Evolutionary conservation across 352 stramenopile species (phyloP), one percentile per base, ranked within the genome.

Genomic region (Phytopythium aichiense): DNA sequence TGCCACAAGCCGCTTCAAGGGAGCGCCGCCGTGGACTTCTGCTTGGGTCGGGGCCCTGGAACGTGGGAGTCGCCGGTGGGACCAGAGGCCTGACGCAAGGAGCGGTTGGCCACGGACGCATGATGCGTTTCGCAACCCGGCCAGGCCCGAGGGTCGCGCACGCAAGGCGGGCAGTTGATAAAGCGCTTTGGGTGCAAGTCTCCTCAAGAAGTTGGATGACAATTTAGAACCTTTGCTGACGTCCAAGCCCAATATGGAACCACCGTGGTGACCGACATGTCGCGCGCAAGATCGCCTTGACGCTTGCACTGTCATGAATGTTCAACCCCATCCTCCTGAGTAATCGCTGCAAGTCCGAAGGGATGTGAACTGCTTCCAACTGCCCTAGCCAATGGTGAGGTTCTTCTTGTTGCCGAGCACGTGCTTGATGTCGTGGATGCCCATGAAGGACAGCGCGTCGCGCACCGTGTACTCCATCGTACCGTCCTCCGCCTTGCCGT

Each of bases 341-440:
- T 25, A 49, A 49, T 25, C 42, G 22, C 42, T 25, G 42, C 42
- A 18, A 23, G 42, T 49, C 16, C 20, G 8, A 15, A 18, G 7
- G 38, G 42, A 49, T 22, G 6, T 22, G 20, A 25, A 13, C 20
- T 18, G n/a, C 22, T 49, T 2, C 22, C 7, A 25, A 22, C 23
- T 11, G 45, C 11, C 13, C 46, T 35, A 52, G 23, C 46, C 23
- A n/a, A 52, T 52, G 22, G 12, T 52, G 23, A 52, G 46, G 23
- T 35, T 9, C 46, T 52, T 52, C 46, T 52, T 52, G 46, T 52
- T 52, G 46, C 46, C 46, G 23, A 81, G 58, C 22, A 77, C 31
- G 7, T 60, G 62, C 46, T 76, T 73, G 65, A 76, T 76, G 33
- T 81, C 69, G 42, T 68, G 55, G 61, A 76, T 72, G 11, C 45